Evolutionary conservation across 2,329 filamentous ascomycete genomes (phyloP).

Genomic region (Chrysoporthe cubensis): DNA sequence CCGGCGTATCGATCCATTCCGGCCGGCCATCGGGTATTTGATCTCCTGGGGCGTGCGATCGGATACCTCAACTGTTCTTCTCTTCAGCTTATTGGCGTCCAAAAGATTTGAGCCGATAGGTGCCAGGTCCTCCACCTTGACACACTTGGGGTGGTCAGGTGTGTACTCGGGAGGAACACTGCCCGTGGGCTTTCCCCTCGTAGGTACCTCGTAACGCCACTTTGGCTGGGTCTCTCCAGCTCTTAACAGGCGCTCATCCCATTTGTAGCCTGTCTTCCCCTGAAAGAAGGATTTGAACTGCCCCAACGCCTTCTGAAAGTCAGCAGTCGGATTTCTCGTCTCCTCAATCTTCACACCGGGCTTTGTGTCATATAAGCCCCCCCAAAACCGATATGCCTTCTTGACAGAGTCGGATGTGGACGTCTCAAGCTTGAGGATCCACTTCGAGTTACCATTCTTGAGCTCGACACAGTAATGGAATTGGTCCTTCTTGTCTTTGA

Average conservation of each 20-base stretch:
- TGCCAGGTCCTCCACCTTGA: neutral
- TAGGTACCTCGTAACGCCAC: neutral
- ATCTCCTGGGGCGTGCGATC: too few relatives aligned
- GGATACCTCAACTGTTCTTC: neutral
- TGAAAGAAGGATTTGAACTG: conserved; percentile 62
- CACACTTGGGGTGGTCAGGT: neutral
- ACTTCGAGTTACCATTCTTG: conserved; percentile 30
- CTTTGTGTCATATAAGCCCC: conserved; percentile 51
- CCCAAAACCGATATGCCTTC: conserved; percentile 63
- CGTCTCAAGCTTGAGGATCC: conserved; percentile 66
- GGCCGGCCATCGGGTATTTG: too few relatives aligned
- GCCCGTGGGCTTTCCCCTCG: neutral
- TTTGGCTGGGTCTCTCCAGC: conserved; percentile 32
- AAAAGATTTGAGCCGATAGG: neutral
- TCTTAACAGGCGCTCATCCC: conserved; percentile 57
- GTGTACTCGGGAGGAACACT: neutral
- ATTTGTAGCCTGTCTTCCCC: conserved; percentile 59
- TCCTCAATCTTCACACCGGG: conserved; percentile 28
- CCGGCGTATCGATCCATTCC: neutral
- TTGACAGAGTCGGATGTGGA: conserved; percentile 56
- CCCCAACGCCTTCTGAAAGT: conserved; percentile 43
- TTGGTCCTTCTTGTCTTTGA: conserved; percentile 58
- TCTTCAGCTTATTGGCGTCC: too few relatives aligned
- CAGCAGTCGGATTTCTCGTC: neutral
- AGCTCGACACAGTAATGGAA: conserved; percentile 69